Evolutionary conservation across 495 filamentous ascomycete genomes (phyloP), one percentile per base, ranked within the genome.

Genomic region (Aspergillus diversus): DNA sequence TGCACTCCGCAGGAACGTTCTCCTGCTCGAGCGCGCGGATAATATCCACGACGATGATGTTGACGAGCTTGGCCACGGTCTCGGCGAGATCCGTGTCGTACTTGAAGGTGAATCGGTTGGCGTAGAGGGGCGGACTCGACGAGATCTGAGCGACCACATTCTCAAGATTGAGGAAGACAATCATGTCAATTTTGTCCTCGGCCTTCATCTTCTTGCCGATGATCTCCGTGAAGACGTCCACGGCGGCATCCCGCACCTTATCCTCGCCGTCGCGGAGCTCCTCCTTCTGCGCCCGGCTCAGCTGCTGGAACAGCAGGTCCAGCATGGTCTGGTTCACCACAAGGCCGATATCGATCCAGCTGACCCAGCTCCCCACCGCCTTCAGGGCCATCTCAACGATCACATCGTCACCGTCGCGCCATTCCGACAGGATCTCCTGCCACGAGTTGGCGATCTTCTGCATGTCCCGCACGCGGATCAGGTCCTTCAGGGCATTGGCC

Each of bases 131-230:
- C 12, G 91, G 89, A 69, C 90, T 96, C 54, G 84, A 84, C 57
- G 94, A 85, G 9, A 98, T 86, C 71, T 95, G 89, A 5, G 86
- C 83, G 39, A 97, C 83, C 68, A 97, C 92, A 43, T 87, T 86
- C 47, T 85, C 86, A 34, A 98, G 83, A 69, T 94, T 95, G 63
- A 99, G 82, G 75, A 96, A 94, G 21, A 85, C 77, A 63, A 99
- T 96, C 85, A 99, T 88, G 63, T 96, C 89, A 37, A 94, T 86
- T 81, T 99, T 99, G 77, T 98, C 93, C 35, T 83, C 79, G 3
- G 92, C 80, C 69, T 90, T 91, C 95, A 99, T 99, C 80, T 97
- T 98, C 82, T 99, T 99, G 69, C 87, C 90, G 52, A 97, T 89
- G 62, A 97, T 96, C 76, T 98, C 93, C 8, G 91, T 95, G 72